These are phyloP conservation scores for Suillus brevipes DNA, from an alignment of 768 basidiomycete genomes.

Conservation along the genomic window DNA sequence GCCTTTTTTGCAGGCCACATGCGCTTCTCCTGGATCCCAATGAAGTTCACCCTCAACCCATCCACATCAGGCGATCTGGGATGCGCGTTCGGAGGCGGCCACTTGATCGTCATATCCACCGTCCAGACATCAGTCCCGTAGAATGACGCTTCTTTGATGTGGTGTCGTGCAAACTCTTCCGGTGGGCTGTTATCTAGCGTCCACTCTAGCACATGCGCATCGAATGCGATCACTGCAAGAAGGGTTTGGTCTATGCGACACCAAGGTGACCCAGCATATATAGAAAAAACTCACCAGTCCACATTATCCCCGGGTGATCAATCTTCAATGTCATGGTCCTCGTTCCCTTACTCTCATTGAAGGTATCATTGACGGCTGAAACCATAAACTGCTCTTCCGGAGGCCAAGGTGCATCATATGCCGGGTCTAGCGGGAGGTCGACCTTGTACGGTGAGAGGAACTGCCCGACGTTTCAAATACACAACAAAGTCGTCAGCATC, in stretches of 20 bases:
- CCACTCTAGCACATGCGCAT: constrained; percentile 88
- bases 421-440: constrained; percentile 50
- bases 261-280: background rate
- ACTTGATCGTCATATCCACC: constrained; percentile 68
- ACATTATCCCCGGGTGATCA: constrained; percentile 79
- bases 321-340: constrained; percentile 70
- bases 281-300: constrained; percentile 61
- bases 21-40: constrained; percentile 78
- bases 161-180: constrained; percentile 72
- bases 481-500: background rate
- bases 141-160: constrained; percentile 90
- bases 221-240: constrained; percentile 76
- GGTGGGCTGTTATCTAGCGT: constrained; percentile 79
- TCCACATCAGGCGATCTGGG: constrained; percentile 20
- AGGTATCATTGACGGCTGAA: constrained; percentile 53
- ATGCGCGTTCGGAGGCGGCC: constrained; percentile 30
- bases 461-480: constrained; percentile 32
- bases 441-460: constrained; percentile 87
- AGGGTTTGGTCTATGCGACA: background rate
- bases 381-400: constrained; percentile 49
- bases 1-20: constrained; percentile 78
- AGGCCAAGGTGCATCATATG: constrained; percentile 53
- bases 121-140: constrained; percentile 75
- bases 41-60: constrained; percentile 64
- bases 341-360: constrained; percentile 59